phyloP scores from a whole-genome alignment of 2,329 filamentous ascomycete species.

The Pseudocercospora pini-densiflorae region DNA sequence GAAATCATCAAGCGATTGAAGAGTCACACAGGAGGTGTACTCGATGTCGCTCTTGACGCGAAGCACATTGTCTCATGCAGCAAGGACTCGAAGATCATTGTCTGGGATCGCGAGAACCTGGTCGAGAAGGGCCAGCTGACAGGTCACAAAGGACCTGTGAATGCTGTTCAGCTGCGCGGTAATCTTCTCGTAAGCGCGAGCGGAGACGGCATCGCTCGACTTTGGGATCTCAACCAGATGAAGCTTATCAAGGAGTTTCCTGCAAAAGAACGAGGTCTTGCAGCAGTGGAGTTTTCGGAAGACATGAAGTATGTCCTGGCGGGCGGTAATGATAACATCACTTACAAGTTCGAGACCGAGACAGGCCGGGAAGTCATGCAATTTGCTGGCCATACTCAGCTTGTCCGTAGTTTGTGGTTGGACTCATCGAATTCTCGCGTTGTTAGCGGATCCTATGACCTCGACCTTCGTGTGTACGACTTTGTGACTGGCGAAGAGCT shows the following conservation, averaged over 20 bases:
- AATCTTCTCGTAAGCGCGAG: slow-evolving; percentile 92
- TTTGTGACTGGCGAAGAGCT: slow-evolving; percentile 78
- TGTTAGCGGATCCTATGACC: slow-evolving; percentile 91
- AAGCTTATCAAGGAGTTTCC: slow-evolving; percentile 87
- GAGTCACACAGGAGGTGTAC: slow-evolving; percentile 83
- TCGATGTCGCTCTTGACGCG: slow-evolving; percentile 92
- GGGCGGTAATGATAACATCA: slow-evolving; percentile 92
- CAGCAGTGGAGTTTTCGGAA: slow-evolving; percentile 94
- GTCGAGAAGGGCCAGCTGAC: slow-evolving; percentile 75
- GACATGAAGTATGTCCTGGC: slow-evolving; percentile 93
- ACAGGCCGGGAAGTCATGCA: slow-evolving; percentile 82
- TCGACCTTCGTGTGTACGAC: slow-evolving; percentile 93
- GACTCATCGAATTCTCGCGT: slow-evolving; percentile 85
- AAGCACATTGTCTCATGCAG: slow-evolving; percentile 95
- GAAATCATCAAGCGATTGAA: slow-evolving; percentile 76
- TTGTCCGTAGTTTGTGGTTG: slow-evolving; percentile 89
- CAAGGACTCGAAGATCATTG: slow-evolving; percentile 91
- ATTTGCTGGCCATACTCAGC: slow-evolving; percentile 79
- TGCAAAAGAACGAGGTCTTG: slow-evolving; percentile 89
- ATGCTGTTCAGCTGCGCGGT: slow-evolving; percentile 92
- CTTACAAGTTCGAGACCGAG: slow-evolving; percentile 94
- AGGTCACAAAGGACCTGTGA: slow-evolving; percentile 90
- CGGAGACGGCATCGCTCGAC: slow-evolving; percentile 88
- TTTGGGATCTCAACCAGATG: slow-evolving; percentile 93
- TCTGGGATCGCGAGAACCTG: slow-evolving; percentile 88